Evolutionary conservation across 805 yeast species (phyloP), one percentile per base, ranked within the genome.

Genomic region (Teunomyces pallodes): DNA sequence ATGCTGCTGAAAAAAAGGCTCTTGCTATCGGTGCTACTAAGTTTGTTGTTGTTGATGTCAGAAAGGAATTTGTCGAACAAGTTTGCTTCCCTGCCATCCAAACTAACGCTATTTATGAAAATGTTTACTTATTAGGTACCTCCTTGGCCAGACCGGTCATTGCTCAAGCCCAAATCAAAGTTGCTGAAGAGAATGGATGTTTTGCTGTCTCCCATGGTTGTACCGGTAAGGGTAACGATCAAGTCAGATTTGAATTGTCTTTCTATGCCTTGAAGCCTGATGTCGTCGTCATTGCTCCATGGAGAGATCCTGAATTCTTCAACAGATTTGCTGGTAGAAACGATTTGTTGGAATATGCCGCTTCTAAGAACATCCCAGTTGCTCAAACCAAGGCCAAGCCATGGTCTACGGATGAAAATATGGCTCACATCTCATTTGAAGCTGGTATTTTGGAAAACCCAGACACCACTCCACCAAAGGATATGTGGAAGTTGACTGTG

Each of bases 401-500:
- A 60, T 94, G 99, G 99, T 91, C 98, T 32, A 94, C 99, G 49
- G 99, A 94, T 70, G 99, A 94, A 78, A 94, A 94, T 82, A 77
- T 92, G 83, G 99, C 98, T 42, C 99, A 94, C 75, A 94, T 94
- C 70, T 92, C 98, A 35, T 94, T 88, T 70, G 99, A 94, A 80
- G 99, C 99, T 55, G 99, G 99, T 75, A 94, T 94, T 59, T 83
- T 94, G 65, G 99, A 94, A 77, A 96, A 94, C 76, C 99, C 99
- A 66, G 88, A 94, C 72, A 84, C 92, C 60, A 94, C 99, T 46
- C 99, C 99, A 56, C 99, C 99, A 75, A 92, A 91, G 79, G 99
- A 94, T 72, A 94, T 94, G 99, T 94, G 99, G 99, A 94, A 94
- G 77, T 83, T 94, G 69, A 94, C 97, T 38, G 89, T 87, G 52